phyloP scores from a whole-genome alignment of 2,329 filamentous ascomycete genomes.

The Colletotrichum lentis region DNA sequence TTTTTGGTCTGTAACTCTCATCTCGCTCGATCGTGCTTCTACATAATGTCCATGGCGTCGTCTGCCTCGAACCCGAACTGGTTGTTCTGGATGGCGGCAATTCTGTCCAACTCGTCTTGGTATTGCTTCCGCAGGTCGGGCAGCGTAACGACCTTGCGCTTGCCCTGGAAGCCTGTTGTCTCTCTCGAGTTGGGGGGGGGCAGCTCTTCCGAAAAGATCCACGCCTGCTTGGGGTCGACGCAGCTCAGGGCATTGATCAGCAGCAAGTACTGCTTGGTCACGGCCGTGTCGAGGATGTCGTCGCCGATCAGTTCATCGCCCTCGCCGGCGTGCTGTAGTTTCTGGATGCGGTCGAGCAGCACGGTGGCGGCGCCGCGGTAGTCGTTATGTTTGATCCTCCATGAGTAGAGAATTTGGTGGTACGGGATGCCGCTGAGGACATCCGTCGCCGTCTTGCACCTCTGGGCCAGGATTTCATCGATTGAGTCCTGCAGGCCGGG shows the following conservation, averaged over 20 bases:
- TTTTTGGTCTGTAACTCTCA: constrained; percentile 12
- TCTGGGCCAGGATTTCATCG: constrained; percentile 77
- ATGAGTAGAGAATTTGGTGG: constrained; percentile 89
- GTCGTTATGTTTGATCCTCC: constrained; percentile 83
- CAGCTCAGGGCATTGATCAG: constrained; percentile 93
- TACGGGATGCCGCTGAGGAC: constrained; percentile 74
- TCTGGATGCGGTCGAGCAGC: constrained; percentile 69
- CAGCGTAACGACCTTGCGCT: constrained; percentile 83
- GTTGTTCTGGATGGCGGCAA: constrained; percentile 86
- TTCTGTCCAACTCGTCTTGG: constrained; percentile 86
- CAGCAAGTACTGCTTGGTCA: constrained; percentile 82
- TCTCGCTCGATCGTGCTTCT: constrained; percentile 23
- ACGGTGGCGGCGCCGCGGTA: constrained; percentile 80
- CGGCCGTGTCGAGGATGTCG: constrained; percentile 68
- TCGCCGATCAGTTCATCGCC: constrained; percentile 64
- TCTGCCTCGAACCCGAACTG: constrained; percentile 78
- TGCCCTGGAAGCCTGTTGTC: constrained; percentile 46
- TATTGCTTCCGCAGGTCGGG: constrained; percentile 89
- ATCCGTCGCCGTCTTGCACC: constrained; percentile 74
- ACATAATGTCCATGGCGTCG: constrained; percentile 62
- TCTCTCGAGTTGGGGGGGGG: constrained; percentile 34
- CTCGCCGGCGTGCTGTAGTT: constrained; percentile 66
- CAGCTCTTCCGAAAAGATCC: constrained; percentile 69
- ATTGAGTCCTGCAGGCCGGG: constrained; percentile 79
- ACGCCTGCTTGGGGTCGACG: constrained; percentile 80